Base-by-base conservation (phyloP, 441 rosid genomes). In the Hura crepitans region DNA sequence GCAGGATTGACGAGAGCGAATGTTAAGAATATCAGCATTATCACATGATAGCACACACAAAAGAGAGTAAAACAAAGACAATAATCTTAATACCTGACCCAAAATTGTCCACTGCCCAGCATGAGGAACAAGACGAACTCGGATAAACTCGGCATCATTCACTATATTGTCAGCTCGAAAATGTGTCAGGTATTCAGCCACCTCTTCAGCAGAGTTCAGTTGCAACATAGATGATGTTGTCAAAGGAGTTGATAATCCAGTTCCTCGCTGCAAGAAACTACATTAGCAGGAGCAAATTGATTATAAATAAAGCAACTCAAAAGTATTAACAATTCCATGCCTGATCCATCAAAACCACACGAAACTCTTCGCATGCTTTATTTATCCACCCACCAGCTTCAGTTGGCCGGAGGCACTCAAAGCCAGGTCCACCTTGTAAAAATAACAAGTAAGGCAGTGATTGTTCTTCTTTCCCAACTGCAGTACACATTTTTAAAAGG, bases 401-500 rank as follows among this genome's bases (percentile, higher is more conserved):
- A 73, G 87, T 87, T 18, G 96, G 97, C 53, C 95, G 77, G 18
- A 87, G 87, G 68, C 93, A 77, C 77, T 91, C 98, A 69, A 86
- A 89, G 59, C 98, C 98, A 28, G 98, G 98, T 47, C 98, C 98
- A 47, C 97, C 98, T 75, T 94, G 97, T 72, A 92, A 78, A 74
- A 25, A 94, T 70, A 89, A 76, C 28, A 94, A 84, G 76, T 85
- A 94, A 28, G 99, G 97, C 78, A 94, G 58, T 58, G 70, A 63
- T 62, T 89, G 83, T 45, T 89, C 94, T 80, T 94, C 99, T 80
- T 89, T 90, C 58, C 96, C 96, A 51, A 78, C 97, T 90, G 77
- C 75, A 79, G 75, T 20, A 54, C 50, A 66, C 69, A 20, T 4
- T 62, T 45, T 65, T 58, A 18, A 47, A 55, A 31, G 10, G 33